Base-by-base conservation (phyloP, 805 yeast species). In the Starmerella gropengiesseri region DNA sequence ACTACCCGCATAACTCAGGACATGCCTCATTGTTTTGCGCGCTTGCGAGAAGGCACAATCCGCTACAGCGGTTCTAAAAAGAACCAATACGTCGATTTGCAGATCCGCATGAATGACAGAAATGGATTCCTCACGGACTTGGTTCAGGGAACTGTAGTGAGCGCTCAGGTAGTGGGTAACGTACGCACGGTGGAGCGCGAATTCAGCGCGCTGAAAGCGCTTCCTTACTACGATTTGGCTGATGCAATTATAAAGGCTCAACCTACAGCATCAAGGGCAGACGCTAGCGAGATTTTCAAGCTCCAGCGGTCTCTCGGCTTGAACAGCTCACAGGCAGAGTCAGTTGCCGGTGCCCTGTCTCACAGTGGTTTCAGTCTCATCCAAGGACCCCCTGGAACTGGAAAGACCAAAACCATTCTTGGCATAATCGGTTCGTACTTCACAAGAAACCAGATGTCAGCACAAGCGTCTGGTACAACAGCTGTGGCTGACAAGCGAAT, bases 341-440 rank as follows among this genome's bases (percentile, higher is more conserved):
- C 98, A 0, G 83, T 91, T 45, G 68, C 78, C 11, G 83, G 85
- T 1, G 73, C 94, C 0, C 74, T 77, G 23, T 60, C 67, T 19
- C 66, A 72, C 7, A 67, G 68, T 1, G 99, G 98, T 0, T 85
- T 91, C 57, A 78, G 93, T 0, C 67, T 91, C 41, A 87, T 91
- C 60, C 98, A 91, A 63, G 99, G 66, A 45, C 99, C 99, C 0
- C 99, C 99, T 0, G 99, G 99, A 61, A 89, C 97, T 0, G 99
- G 99, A 67, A 91, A 91, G 60, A 93, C 99, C 1, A 93, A 89
- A 59, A 91, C 99, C 0, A 91, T 93, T 63, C 60, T 91, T 34
- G 96, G 96, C 19, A 78, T 89, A 38, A 74, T 89, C 25, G 95
- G 96, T 0, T 75, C 85, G 43, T 75, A 77, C 26, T 48, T 66